These are phyloP conservation scores for Salix suchowensis DNA, from an alignment of 345 rosid genomes.

Conservation along the genomic window DNA sequence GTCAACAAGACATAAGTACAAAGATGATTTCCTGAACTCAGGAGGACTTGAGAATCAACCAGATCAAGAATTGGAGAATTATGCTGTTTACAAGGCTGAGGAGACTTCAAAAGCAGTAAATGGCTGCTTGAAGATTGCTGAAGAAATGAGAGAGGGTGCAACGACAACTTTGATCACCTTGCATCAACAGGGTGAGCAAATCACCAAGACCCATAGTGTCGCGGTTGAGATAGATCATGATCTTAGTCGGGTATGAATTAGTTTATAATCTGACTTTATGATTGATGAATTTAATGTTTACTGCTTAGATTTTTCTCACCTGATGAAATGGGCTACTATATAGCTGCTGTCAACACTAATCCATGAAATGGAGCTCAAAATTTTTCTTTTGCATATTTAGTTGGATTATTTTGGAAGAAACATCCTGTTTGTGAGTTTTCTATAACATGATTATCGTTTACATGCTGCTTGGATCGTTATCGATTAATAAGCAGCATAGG, in stretches of 20 bases:
- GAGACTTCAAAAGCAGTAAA: constrained; percentile 81
- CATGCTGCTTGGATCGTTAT: neutral
- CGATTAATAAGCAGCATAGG: neutral
- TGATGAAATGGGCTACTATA: neutral
- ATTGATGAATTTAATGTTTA: neutral
- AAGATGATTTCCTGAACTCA: constrained; percentile 66
- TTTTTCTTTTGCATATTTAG: neutral
- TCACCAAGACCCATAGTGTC: constrained; percentile 58
- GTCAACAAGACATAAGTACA: constrained; percentile 49
- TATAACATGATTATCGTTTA: neutral
- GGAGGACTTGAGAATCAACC: constrained; percentile 91
- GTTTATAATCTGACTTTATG: neutral
- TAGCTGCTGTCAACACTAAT: neutral
- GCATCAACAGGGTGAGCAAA: constrained; percentile 91
- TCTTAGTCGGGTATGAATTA: constrained; percentile 75
- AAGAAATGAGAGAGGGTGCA: constrained; percentile 81
- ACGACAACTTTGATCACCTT: constrained; percentile 68
- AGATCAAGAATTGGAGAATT: constrained; percentile 78
- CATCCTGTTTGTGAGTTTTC: neutral
- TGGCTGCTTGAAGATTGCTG: constrained; percentile 81
- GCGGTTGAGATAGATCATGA: constrained; percentile 82
- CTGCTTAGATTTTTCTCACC: neutral
- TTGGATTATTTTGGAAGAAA: neutral
- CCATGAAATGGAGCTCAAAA: neutral
- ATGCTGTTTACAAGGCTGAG: constrained; percentile 87